Conservation (phyloP, 495 filamentous ascomycete species). For the Neurospora tetraspora region DNA sequence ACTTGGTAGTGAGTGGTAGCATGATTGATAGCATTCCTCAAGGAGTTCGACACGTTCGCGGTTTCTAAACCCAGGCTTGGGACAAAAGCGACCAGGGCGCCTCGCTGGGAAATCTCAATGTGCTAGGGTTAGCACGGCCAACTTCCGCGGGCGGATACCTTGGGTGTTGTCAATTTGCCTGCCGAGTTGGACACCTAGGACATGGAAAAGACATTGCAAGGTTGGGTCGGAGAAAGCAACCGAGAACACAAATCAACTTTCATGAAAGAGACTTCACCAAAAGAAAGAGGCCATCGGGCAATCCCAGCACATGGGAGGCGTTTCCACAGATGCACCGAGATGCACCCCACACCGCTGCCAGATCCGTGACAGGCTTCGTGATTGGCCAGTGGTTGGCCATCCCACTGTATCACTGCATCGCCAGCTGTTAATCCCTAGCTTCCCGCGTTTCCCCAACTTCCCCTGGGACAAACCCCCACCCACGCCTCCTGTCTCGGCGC, state of each 20-base stretch:
- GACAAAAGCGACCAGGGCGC: neutral
- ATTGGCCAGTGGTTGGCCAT: neutral
- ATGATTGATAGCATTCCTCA: neutral
- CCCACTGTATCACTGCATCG: neutral
- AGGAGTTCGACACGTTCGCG: neutral
- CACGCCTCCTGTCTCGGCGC: neutral
- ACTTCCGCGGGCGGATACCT: neutral
- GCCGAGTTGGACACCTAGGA: neutral
- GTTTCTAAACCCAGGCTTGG: neutral
- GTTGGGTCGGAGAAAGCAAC: neutral
- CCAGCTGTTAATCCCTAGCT: neutral
- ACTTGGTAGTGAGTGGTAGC: neutral
- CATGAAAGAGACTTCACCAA: neutral
- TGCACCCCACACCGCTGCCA: neutral
- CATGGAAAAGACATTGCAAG: neutral
- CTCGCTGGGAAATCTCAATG: neutral
- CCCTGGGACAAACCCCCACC: neutral
- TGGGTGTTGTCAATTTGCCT: neutral
- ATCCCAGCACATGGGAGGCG: neutral
- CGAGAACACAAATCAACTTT: neutral
- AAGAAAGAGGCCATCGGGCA: neutral
- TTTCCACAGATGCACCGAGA: neutral
- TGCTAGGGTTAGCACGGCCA: neutral
- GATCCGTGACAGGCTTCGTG: neutral
- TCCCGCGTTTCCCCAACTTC: neutral